Evolutionary conservation across 169 alveolate genomes (phyloP).

Genomic region (Plasmodium ovale): DNA sequence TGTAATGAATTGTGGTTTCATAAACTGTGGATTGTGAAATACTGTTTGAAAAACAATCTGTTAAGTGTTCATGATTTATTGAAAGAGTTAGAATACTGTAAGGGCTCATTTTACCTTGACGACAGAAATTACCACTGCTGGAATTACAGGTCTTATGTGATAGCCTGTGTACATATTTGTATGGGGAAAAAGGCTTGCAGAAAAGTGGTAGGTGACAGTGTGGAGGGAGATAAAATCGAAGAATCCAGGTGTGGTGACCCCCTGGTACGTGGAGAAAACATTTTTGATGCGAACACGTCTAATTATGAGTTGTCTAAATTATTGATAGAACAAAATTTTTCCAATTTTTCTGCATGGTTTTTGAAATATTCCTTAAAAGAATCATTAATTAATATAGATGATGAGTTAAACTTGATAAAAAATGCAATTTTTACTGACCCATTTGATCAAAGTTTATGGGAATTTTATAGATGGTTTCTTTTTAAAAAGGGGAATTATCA

Average conservation of each 20-base stretch:
- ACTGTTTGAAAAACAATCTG: constrained; percentile 37
- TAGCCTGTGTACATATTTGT: constrained; percentile 45
- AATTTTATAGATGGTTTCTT: constrained; percentile 73
- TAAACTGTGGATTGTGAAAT: constrained; percentile 62
- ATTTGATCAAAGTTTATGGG: constrained; percentile 76
- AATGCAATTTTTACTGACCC: constrained; percentile 75
- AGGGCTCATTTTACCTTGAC: constrained; percentile 21
- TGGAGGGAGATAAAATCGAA: background rate
- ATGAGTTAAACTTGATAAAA: constrained; percentile 54
- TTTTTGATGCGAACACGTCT: constrained; percentile 26
- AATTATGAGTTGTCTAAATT: constrained; percentile 57
- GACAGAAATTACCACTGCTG: constrained; percentile 73
- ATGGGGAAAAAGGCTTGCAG: background rate
- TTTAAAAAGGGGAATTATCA: constrained; percentile 60
- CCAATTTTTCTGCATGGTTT: constrained; percentile 76
- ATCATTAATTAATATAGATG: constrained; percentile 16
- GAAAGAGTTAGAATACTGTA: constrained; percentile 64
- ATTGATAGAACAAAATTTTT: constrained; percentile 54
- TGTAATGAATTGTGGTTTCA: constrained; percentile 71
- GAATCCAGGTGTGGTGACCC: background rate
- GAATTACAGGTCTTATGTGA: constrained; percentile 69
- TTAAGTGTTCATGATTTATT: constrained; percentile 15
- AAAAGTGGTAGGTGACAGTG: background rate
- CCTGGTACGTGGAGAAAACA: background rate
- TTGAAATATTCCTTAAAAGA: constrained; percentile 57